Evolutionary conservation across 225 moss, liverwort and hornwort genomes (phyloP).

Genomic region (Pleurozium schreberi): DNA sequence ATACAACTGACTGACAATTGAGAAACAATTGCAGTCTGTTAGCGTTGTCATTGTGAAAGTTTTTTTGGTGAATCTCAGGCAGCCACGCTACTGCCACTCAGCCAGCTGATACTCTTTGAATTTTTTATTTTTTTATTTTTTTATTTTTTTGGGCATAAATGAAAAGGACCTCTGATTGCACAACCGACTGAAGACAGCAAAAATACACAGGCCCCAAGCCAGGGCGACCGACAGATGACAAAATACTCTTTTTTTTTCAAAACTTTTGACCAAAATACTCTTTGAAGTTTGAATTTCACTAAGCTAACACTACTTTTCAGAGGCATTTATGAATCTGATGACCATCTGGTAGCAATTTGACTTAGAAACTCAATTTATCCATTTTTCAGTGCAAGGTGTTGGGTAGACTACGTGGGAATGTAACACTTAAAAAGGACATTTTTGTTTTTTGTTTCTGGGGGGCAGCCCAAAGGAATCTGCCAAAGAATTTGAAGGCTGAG

Average conservation of each 20-base stretch:
- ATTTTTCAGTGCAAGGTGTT: not conserved
- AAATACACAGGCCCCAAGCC: not conserved
- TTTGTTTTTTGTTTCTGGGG: not conserved
- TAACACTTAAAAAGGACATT: not conserved
- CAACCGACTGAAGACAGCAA: not conserved
- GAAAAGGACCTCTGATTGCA: not conserved
- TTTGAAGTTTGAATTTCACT: not conserved
- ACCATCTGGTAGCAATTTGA: not conserved
- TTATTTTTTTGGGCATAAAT: not conserved
- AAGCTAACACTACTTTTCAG: not conserved
- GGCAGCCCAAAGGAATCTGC: not conserved
- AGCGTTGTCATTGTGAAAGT: not conserved
- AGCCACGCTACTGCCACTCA: not conserved
- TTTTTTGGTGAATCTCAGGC: not conserved
- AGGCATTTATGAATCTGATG: not conserved
- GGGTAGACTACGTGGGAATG: not conserved
- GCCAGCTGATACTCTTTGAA: not conserved
- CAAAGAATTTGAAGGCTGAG: not conserved
- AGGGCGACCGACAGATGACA: not conserved
- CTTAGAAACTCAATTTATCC: not conserved
- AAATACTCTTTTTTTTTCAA: not conserved
- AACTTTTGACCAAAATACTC: too few species aligned
- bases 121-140: not conserved
- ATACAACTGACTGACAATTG: not conserved
- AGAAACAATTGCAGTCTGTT: not conserved